These are phyloP conservation scores for Aphanomyces euteiches DNA, from an alignment of 352 stramenopile genomes.

Conservation along the genomic window DNA sequence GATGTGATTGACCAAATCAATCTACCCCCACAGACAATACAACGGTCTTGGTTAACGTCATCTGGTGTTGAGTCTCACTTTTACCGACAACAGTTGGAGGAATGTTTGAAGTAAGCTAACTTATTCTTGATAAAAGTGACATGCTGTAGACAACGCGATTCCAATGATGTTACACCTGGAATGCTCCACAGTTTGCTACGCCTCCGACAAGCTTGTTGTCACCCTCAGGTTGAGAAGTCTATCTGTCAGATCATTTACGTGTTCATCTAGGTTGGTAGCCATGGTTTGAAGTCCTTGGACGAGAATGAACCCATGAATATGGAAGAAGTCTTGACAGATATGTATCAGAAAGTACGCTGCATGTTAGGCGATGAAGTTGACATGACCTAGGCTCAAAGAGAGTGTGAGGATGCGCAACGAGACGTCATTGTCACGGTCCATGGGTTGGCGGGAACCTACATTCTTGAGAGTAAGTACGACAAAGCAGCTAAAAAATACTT, in stretches of 20 bases:
- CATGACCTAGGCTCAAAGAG: slow-evolving; percentile 42
- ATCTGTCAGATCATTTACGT: slow-evolving; percentile 22
- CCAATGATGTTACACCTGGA: slow-evolving; percentile 32
- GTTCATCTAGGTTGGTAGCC: slow-evolving; percentile 24
- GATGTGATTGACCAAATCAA: slow-evolving; percentile 64
- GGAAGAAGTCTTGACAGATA: slow-evolving; percentile 67
- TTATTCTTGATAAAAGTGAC: slow-evolving; percentile 28
- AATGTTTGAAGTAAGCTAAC: slow-evolving; percentile 40
- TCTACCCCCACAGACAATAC: slow-evolving; percentile 51
- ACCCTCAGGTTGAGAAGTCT: slow-evolving; percentile 81
- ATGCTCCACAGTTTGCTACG: slow-evolving; percentile 71
- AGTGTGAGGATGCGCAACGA: slow-evolving; percentile 81
- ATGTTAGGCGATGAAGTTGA: neutral
- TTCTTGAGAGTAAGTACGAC: slow-evolving; percentile 37
- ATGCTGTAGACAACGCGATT: slow-evolving; percentile 37
- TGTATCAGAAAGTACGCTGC: slow-evolving; percentile 45
- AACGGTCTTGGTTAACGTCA: slow-evolving; percentile 64
- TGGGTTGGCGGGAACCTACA: slow-evolving; percentile 51
- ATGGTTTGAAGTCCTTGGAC: slow-evolving; percentile 34
- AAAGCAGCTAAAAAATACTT: slow-evolving; percentile 57
- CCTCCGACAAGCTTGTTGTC: slow-evolving; percentile 88
- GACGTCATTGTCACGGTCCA: slow-evolving; percentile 73
- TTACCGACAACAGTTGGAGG: slow-evolving; percentile 64
- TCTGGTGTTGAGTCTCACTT: slow-evolving; percentile 73
- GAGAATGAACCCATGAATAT: slow-evolving; percentile 53